These are phyloP conservation scores for Circinella minor DNA, from an alignment of 371 early-diverging fungal genomes.

Conservation along the genomic window DNA sequence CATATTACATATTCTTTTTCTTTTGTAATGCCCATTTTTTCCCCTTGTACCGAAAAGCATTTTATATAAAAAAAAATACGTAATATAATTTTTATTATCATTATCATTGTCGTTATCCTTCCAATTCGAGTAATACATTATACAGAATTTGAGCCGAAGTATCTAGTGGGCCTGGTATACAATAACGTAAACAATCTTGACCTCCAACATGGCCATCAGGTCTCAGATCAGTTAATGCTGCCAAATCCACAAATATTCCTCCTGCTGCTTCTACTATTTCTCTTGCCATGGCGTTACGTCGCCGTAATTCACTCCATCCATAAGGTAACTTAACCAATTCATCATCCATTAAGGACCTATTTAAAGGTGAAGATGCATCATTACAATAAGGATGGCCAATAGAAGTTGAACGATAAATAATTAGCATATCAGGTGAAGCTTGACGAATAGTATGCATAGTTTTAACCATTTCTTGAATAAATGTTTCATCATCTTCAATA, in stretches of 20 bases:
- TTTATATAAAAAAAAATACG: background rate
- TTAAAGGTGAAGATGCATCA: slow-evolving; percentile 44
- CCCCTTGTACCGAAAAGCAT: slow-evolving; percentile 2
- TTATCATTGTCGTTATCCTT: background rate
- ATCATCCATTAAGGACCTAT: slow-evolving; percentile 25
- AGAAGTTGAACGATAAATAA: slow-evolving; percentile 58
- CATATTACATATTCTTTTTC: background rate
- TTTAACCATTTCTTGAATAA: slow-evolving; percentile 46
- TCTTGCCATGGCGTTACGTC: slow-evolving; percentile 61
- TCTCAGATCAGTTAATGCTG: slow-evolving; percentile 51
- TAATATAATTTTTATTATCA: background rate
- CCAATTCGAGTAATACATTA: slow-evolving; percentile 43
- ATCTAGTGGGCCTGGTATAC: slow-evolving; percentile 69
- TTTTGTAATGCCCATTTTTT: slow-evolving; percentile 9
- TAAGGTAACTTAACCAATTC: slow-evolving; percentile 52
- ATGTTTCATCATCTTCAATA: slow-evolving; percentile 49
- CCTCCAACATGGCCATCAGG: slow-evolving; percentile 67
- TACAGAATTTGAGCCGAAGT: slow-evolving; percentile 57
- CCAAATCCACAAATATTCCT: slow-evolving; percentile 62
- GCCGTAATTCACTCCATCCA: slow-evolving; percentile 56
- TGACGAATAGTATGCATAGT: slow-evolving; percentile 53
- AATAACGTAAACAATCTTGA: slow-evolving; percentile 63
- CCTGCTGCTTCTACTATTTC: slow-evolving; percentile 61
- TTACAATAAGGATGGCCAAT: slow-evolving; percentile 54
- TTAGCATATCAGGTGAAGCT: slow-evolving; percentile 40